Base-by-base conservation (phyloP, 2,329 filamentous ascomycete genomes). In the Ceratocystis cubensis region DNA sequence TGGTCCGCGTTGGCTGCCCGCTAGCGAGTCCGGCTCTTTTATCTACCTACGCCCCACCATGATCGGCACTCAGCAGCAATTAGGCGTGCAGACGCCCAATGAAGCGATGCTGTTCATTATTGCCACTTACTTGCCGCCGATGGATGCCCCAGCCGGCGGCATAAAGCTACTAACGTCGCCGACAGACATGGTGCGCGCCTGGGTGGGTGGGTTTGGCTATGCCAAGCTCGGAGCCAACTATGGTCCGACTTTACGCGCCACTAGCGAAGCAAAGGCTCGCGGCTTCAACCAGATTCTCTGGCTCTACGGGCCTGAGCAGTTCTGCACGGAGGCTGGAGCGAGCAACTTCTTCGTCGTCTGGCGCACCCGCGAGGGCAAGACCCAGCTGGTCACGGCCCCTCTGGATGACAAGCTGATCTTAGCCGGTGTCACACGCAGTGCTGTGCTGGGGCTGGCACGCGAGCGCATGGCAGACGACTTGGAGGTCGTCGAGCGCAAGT, bases 181-280 rank as follows among this genome's bases (percentile, higher is more conserved):
- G 66, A 85, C 92, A 70, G 89, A 96, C 75, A 89, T 87, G 79
- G 86, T 96, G 67, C 87, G 92, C 70, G 91, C 92, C 13, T 96
- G 92, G 92, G 91, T 90, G 22, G 92, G 92, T 69, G 92, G 93
- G 8, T 96, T 95, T 75, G 92, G 92, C 0, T 92, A 88, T 73
- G 91, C 91, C 69, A 96, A 96, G 78, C 84, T 96, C 44, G 92
- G 92, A 65, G 92, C 92, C 69, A 96, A 96, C 80, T 96, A 96
- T 75, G 92, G 92, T 0, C 92, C 92, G 20, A 87, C 84, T 22
- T 81, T 96, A 65, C 80, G 90, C 65, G 89, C 90, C 2, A 91
- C 91, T 62, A 81, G 82, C 20, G 88, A 92, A 75, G 92, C 92
- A 2, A 79, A 85, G 66, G 78, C 78, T 10, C 78, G 83, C 50